Evolutionary conservation across 495 filamentous ascomycete species (phyloP), one percentile per base, ranked within the genome.

Genomic region (Hypoxylon fuscum): DNA sequence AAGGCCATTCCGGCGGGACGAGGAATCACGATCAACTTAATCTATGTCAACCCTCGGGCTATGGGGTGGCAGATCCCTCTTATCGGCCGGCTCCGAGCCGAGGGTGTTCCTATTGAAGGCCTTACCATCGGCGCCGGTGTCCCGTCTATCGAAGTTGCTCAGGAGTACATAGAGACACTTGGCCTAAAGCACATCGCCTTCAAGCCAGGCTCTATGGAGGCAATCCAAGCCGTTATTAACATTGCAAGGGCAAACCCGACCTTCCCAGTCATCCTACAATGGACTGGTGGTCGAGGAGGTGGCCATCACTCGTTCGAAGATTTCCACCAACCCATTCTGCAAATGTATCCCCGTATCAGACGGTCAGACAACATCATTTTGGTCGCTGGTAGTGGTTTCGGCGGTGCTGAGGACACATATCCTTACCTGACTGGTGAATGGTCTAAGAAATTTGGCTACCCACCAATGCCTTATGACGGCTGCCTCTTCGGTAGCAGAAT

Each of bases 1-100:
- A 88, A 89, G 68, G 83, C 83, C 31, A 93, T 96, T 59, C 92
- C 91, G 17, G 86, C 95, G 12, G 95, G 95, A 43, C 91, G 93
- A 56, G 95, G 95, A 70, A 96, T 98, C 72, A 92, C 87, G 3
- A 79, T 96, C 66, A 98, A 98, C 72, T 72, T 98, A 53, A 98
- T 98, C 70, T 98, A 98, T 68, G 95, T 97, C 70, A 96, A 93
- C 70, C 95, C 95, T 12, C 86, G 90, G 49, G 93, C 94, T 27
- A 98, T 98, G 94, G 90, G 80, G 22, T 98, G 95, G 95, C 95
- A 98, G 74, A 96, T 98, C 43, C 93, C 95, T 41, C 79, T 98
- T 22, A 86, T 98, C 59, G 90, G 86, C 43, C 86, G 90, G 56
- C 81, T 98, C 35, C 86, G 94, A 41, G 83, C 90, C 11, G 91